Percentiles rank a stretch among this genome's conserved stretches.
These are phyloP conservation scores for Talaromyces ruber DNA, from an alignment of 495 filamentous ascomycete species.

Conservation along the genomic window DNA sequence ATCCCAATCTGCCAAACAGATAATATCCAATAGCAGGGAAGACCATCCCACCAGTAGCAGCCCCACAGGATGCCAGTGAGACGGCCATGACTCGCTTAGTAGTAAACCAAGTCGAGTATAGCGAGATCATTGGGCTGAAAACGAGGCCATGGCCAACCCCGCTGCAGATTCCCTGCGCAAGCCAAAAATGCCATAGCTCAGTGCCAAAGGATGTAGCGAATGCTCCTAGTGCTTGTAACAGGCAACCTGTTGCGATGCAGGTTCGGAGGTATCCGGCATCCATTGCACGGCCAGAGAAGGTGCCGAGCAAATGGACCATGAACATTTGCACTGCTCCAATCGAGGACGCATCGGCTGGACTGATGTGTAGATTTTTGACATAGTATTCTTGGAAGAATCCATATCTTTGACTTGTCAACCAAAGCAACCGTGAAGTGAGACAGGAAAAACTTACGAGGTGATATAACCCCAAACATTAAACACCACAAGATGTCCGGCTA, in stretches of 20 bases:
- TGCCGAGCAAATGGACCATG: slow-evolving; percentile 18
- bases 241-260: slow-evolving; percentile 45
- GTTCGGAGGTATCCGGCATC: slow-evolving; percentile 62
- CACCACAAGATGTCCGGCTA: slow-evolving; percentile 55
- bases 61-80: slow-evolving; percentile 57
- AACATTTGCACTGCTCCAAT: slow-evolving; percentile 35
- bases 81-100: slow-evolving; percentile 59
- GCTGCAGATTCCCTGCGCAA: slow-evolving; percentile 69
- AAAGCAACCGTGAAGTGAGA: slow-evolving; percentile 15
- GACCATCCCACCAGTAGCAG: slow-evolving; percentile 66
- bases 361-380: slow-evolving; percentile 31
- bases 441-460: not conserved
- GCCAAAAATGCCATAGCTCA: slow-evolving; percentile 63
- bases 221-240: slow-evolving; percentile 55
- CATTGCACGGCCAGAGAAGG: slow-evolving; percentile 53
- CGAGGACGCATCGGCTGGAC: slow-evolving; percentile 63
- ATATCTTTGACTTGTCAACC: slow-evolving; percentile 37
- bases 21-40: slow-evolving; percentile 57
- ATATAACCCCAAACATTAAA: slow-evolving; percentile 69
- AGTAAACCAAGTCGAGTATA: slow-evolving; percentile 71
- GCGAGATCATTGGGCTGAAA: slow-evolving; percentile 58
- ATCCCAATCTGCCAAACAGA: slow-evolving; percentile 18
- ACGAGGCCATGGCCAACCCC: slow-evolving; percentile 66
- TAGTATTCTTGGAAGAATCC: slow-evolving; percentile 80
- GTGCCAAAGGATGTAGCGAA: slow-evolving; percentile 63